phyloP scores from a whole-genome alignment of 352 stramenopile genomes.

The Phytophthora podocarpi region DNA sequence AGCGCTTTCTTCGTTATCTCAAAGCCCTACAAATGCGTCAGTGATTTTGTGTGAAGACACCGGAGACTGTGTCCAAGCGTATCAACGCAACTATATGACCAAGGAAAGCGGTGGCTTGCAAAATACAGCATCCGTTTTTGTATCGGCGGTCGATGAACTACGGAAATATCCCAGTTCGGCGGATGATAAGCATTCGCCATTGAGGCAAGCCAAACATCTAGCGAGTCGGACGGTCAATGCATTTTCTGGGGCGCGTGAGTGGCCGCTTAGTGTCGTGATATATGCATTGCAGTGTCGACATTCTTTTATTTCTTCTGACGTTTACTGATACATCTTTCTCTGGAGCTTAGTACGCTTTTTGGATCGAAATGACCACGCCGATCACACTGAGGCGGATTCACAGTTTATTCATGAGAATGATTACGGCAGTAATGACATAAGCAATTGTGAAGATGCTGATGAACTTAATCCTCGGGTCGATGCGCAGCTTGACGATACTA shows the following conservation, averaged over 20 bases:
- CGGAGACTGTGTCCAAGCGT: slow-evolving; percentile 6
- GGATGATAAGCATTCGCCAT: neutral
- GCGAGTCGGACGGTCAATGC: slow-evolving; percentile 1
- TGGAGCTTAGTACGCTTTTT: no score
- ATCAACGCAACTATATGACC: slow-evolving; percentile 13
- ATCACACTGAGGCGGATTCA: no score
- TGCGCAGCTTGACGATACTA: no score
- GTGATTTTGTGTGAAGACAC: slow-evolving; percentile 4
- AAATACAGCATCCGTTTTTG: neutral
- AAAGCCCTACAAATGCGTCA: neutral
- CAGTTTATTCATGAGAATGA: no score
- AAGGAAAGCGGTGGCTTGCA: slow-evolving; percentile 12
- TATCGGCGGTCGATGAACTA: neutral
- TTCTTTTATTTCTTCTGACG: no score
- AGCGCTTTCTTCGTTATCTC: neutral
- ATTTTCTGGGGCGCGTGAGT: slow-evolving; percentile 3
- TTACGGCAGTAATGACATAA: no score
- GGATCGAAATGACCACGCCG: no score
- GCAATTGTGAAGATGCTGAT: no score
- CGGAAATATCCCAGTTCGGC: slow-evolving; percentile 3
- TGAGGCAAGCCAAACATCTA: neutral
- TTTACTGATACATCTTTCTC: no score
- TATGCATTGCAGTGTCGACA: neutral
- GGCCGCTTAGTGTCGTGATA: slow-evolving; percentile 3
- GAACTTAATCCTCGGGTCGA: no score